Base-by-base conservation (phyloP, 129 eudicot genomes). In the Glebionis coronaria region DNA sequence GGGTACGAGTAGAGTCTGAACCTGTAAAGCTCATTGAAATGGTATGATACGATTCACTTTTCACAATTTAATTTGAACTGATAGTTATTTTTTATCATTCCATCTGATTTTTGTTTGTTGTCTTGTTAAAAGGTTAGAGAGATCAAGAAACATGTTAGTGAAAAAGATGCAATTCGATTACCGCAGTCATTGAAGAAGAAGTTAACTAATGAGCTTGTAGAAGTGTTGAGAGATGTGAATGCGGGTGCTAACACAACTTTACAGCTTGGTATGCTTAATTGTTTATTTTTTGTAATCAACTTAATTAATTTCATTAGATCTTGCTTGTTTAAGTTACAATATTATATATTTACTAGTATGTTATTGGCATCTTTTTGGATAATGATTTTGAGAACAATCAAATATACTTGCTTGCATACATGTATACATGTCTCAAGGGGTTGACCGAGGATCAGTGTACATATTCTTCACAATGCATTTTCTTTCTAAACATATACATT, bases 11-110 rank as follows among this genome's bases (percentile, higher is more conserved):
- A 74, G 90, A 77, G 67, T 72, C 87, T 67, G 82, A 87, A 74
- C 97, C 97, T 23, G 45, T 61, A 27, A 83, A 90, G 58, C 95
- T 90, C 65, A 81, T 90, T 56, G 68, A 79, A 74, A 67, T 87
- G 86, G 97, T 90, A 71, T 84, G 85, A 45, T 59, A 31, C 16
- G 3, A 2, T 35, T 7, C 42, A 35, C 54, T 10, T 49, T 20
- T 54, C 50, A 45, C 15, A 61, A 14, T 44, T 49, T 56, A 35
- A 61, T 2, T 63, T 74, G 50, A n/a, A 25, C 31, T 46, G 19
- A 9, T 74, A 47, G 50, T 56, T 21, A 12, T 50, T 46, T 23
- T 23, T 2, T 47, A 58, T 70, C 28, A 15, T 57, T 28, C 11
- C 12, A 21, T 69, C 4, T 12, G 46, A 57, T 0, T 46, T 42